Percentiles rank a stretch among this genome's conserved stretches.
These are phyloP conservation scores for Leccinum fallax DNA, from an alignment of 1,284 basidiomycete genomes.

Conservation along the genomic window DNA sequence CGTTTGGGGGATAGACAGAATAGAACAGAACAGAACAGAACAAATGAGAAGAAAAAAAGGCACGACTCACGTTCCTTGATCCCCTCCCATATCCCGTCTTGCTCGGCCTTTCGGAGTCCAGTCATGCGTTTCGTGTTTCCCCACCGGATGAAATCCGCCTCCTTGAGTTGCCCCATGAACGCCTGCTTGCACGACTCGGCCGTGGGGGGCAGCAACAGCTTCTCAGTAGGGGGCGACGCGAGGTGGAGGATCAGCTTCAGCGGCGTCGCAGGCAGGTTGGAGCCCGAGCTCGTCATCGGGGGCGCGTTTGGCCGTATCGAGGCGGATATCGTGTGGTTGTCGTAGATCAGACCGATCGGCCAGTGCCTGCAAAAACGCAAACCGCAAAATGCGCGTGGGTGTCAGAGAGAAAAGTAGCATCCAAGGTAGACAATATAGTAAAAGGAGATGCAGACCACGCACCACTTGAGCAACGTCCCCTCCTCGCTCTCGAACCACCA, in stretches of 20 bases:
- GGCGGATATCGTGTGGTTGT: slow-evolving; percentile 70
- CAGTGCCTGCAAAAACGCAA: slow-evolving; percentile 77
- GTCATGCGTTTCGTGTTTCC: slow-evolving; percentile 93
- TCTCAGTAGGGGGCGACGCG: slow-evolving; percentile 81
- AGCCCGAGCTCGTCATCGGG: slow-evolving; percentile 37
- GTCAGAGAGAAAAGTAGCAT: background rate
- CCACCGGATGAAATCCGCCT: slow-evolving; percentile 94
- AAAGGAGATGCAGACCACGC: slow-evolving; percentile 30
- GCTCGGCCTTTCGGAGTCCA: slow-evolving; percentile 82
- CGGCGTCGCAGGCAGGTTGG: slow-evolving; percentile 47
- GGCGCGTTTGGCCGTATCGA: slow-evolving; percentile 53
- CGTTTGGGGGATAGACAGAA: background rate
- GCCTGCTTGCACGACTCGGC: slow-evolving; percentile 85
- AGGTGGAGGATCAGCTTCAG: slow-evolving; percentile 84
- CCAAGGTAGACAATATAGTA: background rate
- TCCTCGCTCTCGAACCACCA: slow-evolving; percentile 94
- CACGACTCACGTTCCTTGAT: slow-evolving; percentile 77
- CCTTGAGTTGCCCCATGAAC: slow-evolving; percentile 93
- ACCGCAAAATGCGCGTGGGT: background rate
- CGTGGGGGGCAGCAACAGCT: slow-evolving; percentile 76
- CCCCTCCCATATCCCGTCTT: slow-evolving; percentile 94
- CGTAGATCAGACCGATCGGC: slow-evolving; percentile 91
- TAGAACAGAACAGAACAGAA: background rate
- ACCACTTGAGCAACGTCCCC: slow-evolving; percentile 81
- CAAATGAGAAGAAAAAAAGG: background rate